Conservation (phyloP, 257 asterid species). For the Fraxinus pennsylvanica region DNA sequence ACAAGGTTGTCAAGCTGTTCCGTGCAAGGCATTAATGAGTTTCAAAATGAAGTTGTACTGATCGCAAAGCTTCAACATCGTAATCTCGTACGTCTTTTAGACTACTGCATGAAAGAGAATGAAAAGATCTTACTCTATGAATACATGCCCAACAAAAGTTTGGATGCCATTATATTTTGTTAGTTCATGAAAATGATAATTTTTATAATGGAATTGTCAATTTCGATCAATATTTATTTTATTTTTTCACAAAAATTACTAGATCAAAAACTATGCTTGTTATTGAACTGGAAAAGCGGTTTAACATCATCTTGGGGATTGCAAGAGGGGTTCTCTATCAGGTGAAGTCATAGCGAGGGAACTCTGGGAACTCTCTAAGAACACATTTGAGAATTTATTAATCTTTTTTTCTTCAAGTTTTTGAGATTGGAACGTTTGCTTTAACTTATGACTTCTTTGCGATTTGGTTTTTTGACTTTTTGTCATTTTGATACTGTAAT, state of each 20-base stretch:
- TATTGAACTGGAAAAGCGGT: neutral
- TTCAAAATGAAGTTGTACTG: neutral
- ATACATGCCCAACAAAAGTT: conserved; percentile 28
- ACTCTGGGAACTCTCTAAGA: conserved; percentile 64
- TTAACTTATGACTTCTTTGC: neutral
- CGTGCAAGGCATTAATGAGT: neutral
- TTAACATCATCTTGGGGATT: conserved; percentile 10
- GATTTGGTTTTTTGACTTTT: conserved; percentile 1
- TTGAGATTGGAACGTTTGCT: neutral
- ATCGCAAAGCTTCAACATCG: neutral
- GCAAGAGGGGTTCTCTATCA: conserved; percentile 55
- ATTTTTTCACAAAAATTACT: neutral
- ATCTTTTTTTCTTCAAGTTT: neutral
- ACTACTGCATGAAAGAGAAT: conserved; percentile 46
- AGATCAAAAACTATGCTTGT: neutral
- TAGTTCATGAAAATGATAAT: neutral
- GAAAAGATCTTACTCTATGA: conserved; percentile 46
- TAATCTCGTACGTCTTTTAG: conserved; percentile 53
- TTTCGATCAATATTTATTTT: neutral
- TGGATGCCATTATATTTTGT: conserved; percentile 2
- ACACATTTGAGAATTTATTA: neutral
- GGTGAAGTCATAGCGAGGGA: conserved; percentile 82
- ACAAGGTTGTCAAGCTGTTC: neutral
- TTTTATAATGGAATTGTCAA: neutral
- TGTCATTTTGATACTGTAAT: neutral